These are phyloP conservation scores for Phytophthora rubi DNA, from an alignment of 352 stramenopile species.

Conservation along the genomic window DNA sequence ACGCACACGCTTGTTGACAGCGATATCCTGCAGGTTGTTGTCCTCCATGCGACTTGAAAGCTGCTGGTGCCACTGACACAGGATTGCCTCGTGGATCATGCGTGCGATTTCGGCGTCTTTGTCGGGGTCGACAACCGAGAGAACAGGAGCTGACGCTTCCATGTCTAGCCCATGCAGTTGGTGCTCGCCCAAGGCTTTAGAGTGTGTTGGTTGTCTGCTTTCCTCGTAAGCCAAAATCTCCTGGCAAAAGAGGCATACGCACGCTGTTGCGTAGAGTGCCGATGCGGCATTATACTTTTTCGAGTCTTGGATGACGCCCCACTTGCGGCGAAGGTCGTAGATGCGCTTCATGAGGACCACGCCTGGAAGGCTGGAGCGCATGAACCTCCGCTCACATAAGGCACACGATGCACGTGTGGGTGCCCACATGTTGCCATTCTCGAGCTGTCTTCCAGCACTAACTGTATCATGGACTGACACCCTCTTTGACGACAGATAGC, in stretches of 20 bases:
- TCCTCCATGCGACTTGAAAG: constrained; percentile 9
- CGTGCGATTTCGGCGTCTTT: constrained; percentile 28
- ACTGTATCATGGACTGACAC: background rate
- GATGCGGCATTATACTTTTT: constrained; percentile 50
- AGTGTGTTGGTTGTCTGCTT: constrained; percentile 1
- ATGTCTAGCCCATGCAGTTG: background rate
- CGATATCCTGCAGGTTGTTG: constrained; percentile 43
- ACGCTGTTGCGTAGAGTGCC: constrained; percentile 44
- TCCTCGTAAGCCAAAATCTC: constrained; percentile 51
- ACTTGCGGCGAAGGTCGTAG: constrained; percentile 51
- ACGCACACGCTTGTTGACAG: constrained; percentile 44
- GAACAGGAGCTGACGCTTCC: background rate
- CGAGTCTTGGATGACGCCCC: constrained; percentile 52
- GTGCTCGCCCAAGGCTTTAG: background rate
- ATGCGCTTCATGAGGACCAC: constrained; percentile 62
- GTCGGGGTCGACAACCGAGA: background rate
- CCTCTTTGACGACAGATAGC: constrained; percentile 35
- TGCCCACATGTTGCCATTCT: constrained; percentile 32
- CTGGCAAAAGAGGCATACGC: constrained; percentile 52
- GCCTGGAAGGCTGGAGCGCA: constrained; percentile 44
- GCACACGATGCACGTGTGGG: constrained; percentile 42
- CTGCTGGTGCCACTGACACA: constrained; percentile 40
- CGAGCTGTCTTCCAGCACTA: background rate
- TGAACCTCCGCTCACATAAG: constrained; percentile 56
- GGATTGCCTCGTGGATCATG: constrained; percentile 51